Conservation (phyloP, 2,329 filamentous ascomycete genomes). For the Sclerotinia borealis region DNA sequence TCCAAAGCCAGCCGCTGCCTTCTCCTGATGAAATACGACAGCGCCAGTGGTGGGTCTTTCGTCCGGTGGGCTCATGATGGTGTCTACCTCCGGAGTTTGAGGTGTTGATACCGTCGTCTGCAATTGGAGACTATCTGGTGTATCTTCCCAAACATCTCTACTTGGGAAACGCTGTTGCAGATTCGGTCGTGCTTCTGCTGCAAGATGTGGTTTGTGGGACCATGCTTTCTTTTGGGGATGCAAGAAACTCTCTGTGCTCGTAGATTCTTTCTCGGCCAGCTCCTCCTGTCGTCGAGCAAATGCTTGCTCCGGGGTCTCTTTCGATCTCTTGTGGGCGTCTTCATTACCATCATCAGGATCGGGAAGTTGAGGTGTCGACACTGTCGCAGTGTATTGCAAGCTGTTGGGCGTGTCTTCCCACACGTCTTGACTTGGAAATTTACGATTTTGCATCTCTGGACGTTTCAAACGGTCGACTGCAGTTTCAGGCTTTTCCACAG, state of each 20-base stretch:
- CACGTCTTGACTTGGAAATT: slow-evolving; percentile 90
- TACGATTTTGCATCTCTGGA: slow-evolving; percentile 49
- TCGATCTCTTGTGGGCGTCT: slow-evolving; percentile 8
- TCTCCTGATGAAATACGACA: slow-evolving; percentile 30
- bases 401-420: slow-evolving; percentile 96
- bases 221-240: slow-evolving; percentile 46
- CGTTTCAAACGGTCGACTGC: slow-evolving; percentile 51
- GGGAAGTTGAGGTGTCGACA: slow-evolving; percentile 69
- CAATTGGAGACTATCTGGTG: slow-evolving; percentile 73
- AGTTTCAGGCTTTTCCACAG: slow-evolving; percentile 43
- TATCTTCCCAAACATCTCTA: slow-evolving; percentile 91
- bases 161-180: slow-evolving; percentile 76
- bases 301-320: slow-evolving; percentile 49
- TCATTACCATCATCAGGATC: slow-evolving; percentile 34
- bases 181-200: slow-evolving; percentile 48
- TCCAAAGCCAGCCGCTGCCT: slow-evolving; percentile 20
- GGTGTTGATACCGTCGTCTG: slow-evolving; percentile 64
- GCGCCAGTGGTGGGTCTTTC: slow-evolving; percentile 30
- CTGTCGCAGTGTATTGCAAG: slow-evolving; percentile 70
- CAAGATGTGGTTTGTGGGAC: slow-evolving; percentile 45
- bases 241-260: slow-evolving; percentile 45
- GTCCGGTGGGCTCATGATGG: slow-evolving; percentile 37
- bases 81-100: slow-evolving; percentile 41
- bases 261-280: slow-evolving; percentile 51
- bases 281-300: slow-evolving; percentile 63